Conservation (phyloP, 495 filamentous ascomycete genomes). For the Penicillium nucicola region DNA sequence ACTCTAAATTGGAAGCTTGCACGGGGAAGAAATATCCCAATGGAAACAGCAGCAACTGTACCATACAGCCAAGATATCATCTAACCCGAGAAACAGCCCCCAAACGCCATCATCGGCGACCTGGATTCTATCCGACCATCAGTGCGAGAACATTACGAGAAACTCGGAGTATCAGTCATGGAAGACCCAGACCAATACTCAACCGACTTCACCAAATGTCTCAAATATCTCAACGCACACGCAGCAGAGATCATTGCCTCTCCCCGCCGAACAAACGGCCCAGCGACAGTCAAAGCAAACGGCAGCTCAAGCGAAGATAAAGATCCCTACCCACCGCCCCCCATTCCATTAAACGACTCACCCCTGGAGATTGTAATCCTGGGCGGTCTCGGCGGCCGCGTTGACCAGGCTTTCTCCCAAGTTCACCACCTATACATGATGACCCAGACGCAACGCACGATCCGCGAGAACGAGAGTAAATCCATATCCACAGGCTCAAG, state of each 20-base stretch:
- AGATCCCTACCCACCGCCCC: neutral
- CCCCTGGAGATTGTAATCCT: conserved; percentile 59
- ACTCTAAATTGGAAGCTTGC: too few species aligned
- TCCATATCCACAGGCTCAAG: neutral
- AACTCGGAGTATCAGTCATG: conserved; percentile 52
- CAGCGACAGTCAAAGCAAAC: conserved; percentile 1
- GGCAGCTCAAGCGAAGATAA: neutral
- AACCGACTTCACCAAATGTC: conserved; percentile 76
- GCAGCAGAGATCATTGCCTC: conserved; percentile 26
- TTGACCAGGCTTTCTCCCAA: conserved; percentile 88
- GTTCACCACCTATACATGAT: conserved; percentile 69
- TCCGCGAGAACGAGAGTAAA: conserved; percentile 9
- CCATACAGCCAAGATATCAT: neutral
- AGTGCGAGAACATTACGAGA: conserved; percentile 58
- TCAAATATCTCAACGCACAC: conserved; percentile 57
- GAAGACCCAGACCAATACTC: conserved; percentile 74
- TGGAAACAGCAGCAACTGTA: neutral
- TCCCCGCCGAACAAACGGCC: conserved; percentile 5
- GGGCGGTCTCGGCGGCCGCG: conserved; percentile 83
- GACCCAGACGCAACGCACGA: conserved; percentile 21
- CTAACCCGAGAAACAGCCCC: conserved; percentile 36
- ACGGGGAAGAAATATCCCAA: neutral
- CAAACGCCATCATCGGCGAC: conserved; percentile 77
- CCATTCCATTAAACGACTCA: neutral
- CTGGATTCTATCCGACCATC: conserved; percentile 72